phyloP scores from a whole-genome alignment of 495 filamentous ascomycete species.

The Podospora tetraspora region DNA sequence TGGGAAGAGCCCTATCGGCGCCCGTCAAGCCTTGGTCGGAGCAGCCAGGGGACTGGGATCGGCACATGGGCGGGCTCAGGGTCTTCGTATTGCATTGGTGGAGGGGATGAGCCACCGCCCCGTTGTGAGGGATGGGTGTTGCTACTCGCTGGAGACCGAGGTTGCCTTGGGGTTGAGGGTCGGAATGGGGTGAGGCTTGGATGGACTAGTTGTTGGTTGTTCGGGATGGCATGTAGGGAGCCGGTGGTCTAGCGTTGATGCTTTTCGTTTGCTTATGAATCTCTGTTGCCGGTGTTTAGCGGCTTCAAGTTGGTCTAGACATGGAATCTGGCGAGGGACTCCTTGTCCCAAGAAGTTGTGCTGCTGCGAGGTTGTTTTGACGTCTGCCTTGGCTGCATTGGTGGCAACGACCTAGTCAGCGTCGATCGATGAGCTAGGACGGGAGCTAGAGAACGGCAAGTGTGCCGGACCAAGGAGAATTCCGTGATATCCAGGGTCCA shows the following conservation, averaged over 20 bases:
- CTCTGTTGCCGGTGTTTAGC: background rate
- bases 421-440: background rate
- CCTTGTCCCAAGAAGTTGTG: background rate
- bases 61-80: background rate
- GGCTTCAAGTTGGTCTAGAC: background rate
- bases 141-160: background rate
- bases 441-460: background rate
- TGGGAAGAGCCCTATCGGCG: background rate
- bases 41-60: background rate
- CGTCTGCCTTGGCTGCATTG: background rate
- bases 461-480: background rate
- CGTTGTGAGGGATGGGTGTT: background rate
- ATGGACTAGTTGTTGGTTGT: background rate
- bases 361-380: background rate
- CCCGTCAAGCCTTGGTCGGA: too few species aligned
- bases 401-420: background rate
- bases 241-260: background rate
- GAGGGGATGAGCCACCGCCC: background rate
- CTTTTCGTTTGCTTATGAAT: background rate
- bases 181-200: background rate
- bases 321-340: background rate
- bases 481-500: background rate
- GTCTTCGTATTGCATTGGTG: background rate
- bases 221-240: background rate
- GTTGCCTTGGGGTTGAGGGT: background rate